Base-by-base conservation (phyloP, 768 basidiomycete species). In the Termitomyces sp. region DNA sequence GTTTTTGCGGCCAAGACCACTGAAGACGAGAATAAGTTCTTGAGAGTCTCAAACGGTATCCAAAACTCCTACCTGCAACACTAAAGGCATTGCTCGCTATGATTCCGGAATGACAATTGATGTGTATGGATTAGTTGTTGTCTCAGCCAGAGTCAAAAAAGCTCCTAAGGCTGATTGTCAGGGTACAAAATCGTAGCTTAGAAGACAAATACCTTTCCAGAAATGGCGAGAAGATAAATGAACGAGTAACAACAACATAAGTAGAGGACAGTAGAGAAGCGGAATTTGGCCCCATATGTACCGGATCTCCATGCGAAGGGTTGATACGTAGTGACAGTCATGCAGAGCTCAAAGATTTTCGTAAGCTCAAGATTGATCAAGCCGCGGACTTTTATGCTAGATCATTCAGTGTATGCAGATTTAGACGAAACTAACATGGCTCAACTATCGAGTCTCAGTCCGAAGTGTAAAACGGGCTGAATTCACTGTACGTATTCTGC, bases 261-360 rank as follows among this genome's bases (percentile, higher is more conserved):
- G 55, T 73, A 72, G 6, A 73, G 63, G 27, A 68, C 11, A 9
- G 67, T 72, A 7, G 71, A 70, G 8, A 69, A 47, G 12, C 67
- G 62, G 27, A 70, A 65, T 56, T 37, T 65, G 57, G 7, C 52
- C n/a, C 71, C 71, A 72, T 33, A 72, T 65, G 51, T 66, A 69
- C 46, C 57, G 45, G 39, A 66, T 63, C 50, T 71, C 70, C 58
- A 57, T 58, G 0, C 57, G 58, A 41, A 71, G 69, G 33, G 71
- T 72, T 27, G 72, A 58, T 20, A 58, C 45, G 55, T 70, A 70
- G 47, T 72, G 67, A 36, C 67, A 72, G 39, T 67, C 70, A 13
- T 70, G 57, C 24, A 70, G 47, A n/a, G 64, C 68, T 65, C 22
- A 1, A 39, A n/a, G 37, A 16, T 24, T 46, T 13, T n/a, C 44